Evolutionary conservation across 768 basidiomycete species (phyloP).

Genomic region (Tulasnella sp.): DNA sequence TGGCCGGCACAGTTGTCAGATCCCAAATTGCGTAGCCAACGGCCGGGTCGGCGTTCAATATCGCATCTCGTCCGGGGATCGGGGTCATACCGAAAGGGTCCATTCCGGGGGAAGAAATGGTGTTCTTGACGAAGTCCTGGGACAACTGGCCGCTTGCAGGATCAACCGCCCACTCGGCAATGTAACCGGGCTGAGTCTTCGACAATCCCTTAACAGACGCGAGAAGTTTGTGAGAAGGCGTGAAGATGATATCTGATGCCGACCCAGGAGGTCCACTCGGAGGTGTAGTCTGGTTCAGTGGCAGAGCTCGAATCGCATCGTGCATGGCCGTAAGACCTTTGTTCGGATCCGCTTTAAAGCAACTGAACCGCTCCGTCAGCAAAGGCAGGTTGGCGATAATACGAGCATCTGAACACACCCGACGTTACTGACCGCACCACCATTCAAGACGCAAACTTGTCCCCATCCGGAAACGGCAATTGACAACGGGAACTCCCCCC

Average conservation of each 20-base stretch:
- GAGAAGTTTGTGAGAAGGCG: neutral
- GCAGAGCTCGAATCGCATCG: neutral
- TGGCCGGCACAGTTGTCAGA: neutral
- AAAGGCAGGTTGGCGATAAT: neutral
- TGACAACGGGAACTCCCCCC: conserved; percentile 11
- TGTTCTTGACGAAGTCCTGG: neutral
- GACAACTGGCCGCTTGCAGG: neutral
- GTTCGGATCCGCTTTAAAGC: neutral
- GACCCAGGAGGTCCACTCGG: neutral
- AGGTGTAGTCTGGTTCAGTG: neutral
- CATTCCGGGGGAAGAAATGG: neutral
- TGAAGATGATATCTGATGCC: neutral
- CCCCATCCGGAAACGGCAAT: neutral
- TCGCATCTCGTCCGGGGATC: conserved; percentile 8
- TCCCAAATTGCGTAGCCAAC: conserved; percentile 10
- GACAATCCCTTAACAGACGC: neutral
- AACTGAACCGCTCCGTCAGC: neutral
- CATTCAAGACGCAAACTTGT: conserved; percentile 6
- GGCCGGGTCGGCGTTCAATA: conserved; percentile 2
- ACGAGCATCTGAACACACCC: neutral
- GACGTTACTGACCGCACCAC: neutral
- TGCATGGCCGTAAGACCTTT: neutral
- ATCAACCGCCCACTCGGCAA: neutral
- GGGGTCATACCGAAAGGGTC: conserved; percentile 6
- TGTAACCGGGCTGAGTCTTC: neutral